A percentile compares a stretch with the other conserved stretches of the same genome.
Conservation (phyloP, 2,329 filamentous ascomycete species). For the Raffaelea ambrosiae region DNA sequence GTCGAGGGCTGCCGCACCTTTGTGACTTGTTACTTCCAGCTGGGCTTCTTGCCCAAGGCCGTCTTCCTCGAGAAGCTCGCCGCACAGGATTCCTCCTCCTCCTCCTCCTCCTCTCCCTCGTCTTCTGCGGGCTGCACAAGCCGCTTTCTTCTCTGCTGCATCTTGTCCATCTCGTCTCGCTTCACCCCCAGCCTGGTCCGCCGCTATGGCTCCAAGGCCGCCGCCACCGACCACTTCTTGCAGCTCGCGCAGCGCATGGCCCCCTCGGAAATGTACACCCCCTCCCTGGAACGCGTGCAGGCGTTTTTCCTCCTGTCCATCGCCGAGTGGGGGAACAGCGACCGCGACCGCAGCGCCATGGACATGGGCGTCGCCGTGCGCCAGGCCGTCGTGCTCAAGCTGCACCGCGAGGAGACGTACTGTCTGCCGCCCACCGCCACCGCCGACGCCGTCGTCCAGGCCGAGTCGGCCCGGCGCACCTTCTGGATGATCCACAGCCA, state of each 20-base stretch:
- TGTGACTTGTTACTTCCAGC: conserved; percentile 47
- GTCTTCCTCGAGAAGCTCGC: conserved; percentile 36
- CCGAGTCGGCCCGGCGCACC: conserved; percentile 47
- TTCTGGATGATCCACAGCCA: conserved; percentile 52
- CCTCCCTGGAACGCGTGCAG: conserved; percentile 46
- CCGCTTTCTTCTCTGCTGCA: conserved; percentile 44
- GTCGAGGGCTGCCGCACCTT: conserved; percentile 45
- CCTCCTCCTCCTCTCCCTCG: conserved; percentile 1
- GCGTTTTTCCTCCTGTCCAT: conserved; percentile 51
- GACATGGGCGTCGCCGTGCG: conserved; percentile 45
- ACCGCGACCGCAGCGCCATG: conserved; percentile 36
- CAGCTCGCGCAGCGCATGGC: conserved; percentile 38
- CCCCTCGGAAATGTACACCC: conserved; percentile 39
- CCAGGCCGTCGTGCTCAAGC: conserved; percentile 44
- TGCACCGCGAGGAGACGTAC: conserved; percentile 49
- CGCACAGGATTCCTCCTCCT: neutral
- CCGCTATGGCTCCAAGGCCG: conserved; percentile 39
- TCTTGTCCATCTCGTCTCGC: conserved; percentile 47
- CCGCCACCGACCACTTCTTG: conserved; percentile 45
- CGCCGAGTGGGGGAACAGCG: conserved; percentile 46
- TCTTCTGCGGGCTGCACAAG: conserved; percentile 36
- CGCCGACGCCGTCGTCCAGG: conserved; percentile 34
- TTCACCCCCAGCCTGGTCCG: conserved; percentile 38
- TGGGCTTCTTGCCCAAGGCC: conserved; percentile 49
- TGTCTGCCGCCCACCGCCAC: conserved; percentile 17